Conservation (phyloP, 2,329 filamentous ascomycete species). For the Fusarium sp. region DNA sequence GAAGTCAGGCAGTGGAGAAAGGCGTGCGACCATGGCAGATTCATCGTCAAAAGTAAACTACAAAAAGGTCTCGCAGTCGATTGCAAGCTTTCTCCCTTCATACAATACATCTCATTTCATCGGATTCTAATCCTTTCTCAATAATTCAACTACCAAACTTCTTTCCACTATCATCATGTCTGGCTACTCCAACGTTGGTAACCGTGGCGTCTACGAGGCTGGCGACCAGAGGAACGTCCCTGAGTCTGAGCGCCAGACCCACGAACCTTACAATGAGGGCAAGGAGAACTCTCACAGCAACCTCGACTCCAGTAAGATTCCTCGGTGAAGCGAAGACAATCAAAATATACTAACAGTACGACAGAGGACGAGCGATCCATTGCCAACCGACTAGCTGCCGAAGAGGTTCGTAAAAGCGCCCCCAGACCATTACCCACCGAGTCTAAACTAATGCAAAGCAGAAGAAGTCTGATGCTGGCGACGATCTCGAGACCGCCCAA, state of each 20-base stretch:
- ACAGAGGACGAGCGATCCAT: slow-evolving; percentile 76
- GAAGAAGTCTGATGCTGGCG: slow-evolving; percentile 54
- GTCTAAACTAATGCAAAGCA: slow-evolving; percentile 10
- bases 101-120: slow-evolving; percentile 9
- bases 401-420: slow-evolving; percentile 57
- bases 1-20: slow-evolving; percentile 43
- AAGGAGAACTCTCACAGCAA: slow-evolving; percentile 72
- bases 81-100: background rate
- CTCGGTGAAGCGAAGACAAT: slow-evolving; percentile 41
- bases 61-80: slow-evolving; percentile 26
- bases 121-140: background rate
- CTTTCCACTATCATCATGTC: slow-evolving; percentile 44
- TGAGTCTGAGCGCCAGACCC: slow-evolving; percentile 58
- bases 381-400: slow-evolving; percentile 74
- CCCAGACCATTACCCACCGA: background rate
- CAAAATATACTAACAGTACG: slow-evolving; percentile 48
- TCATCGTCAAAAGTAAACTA: slow-evolving; percentile 31
- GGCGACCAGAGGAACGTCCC: slow-evolving; percentile 77
- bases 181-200: slow-evolving; percentile 71
- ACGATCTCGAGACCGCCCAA: slow-evolving; percentile 53
- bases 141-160: background rate
- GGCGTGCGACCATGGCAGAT: slow-evolving; percentile 16
- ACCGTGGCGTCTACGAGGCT: slow-evolving; percentile 72
- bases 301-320: slow-evolving; percentile 73
- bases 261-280: slow-evolving; percentile 76